Evolutionary conservation across 2,329 filamentous ascomycete species (phyloP).

Genomic region (Ceratocystis alfenasii): DNA sequence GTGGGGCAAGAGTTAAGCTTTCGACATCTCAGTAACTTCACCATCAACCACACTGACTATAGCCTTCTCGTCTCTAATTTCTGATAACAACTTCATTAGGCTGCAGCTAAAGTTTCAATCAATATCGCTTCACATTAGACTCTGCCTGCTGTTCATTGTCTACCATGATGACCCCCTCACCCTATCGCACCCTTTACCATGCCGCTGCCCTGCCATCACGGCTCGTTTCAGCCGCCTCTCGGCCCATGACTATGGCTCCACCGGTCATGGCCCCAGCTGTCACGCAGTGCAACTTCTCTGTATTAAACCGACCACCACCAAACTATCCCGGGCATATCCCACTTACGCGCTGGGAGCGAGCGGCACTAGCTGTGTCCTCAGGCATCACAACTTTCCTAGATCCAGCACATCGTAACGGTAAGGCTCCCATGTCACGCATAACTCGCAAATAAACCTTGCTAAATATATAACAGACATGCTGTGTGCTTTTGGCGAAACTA

Average conservation of each 20-base stretch:
- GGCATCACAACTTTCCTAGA: slow-evolving; percentile 55
- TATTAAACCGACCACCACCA: slow-evolving; percentile 70
- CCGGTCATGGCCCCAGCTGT: background rate
- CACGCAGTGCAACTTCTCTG: slow-evolving; percentile 49
- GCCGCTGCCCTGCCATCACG: background rate
- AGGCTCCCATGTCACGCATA: slow-evolving; percentile 13
- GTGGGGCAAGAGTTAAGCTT: too few species aligned
- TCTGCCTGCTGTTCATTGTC: background rate
- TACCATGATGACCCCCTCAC: background rate
- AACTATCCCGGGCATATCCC: slow-evolving; percentile 91
- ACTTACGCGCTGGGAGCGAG: slow-evolving; percentile 64
- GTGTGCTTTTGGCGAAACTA: slow-evolving; percentile 85
- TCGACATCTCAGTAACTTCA: too few species aligned
- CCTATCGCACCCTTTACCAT: background rate
- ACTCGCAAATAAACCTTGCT: too few species aligned
- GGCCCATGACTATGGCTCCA: background rate
- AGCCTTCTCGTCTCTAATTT: too few species aligned
- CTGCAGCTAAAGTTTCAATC: too few species aligned
- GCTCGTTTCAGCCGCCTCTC: background rate
- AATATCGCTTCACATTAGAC: too few species aligned
- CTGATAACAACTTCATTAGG: too few species aligned
- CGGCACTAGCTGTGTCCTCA: slow-evolving; percentile 55
- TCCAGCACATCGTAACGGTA: slow-evolving; percentile 62
- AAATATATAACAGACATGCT: slow-evolving; percentile 58
- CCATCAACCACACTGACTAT: too few species aligned